Evolutionary conservation across 306 rosid genomes (phyloP).

Genomic region (Lathyrus tuberosus): DNA sequence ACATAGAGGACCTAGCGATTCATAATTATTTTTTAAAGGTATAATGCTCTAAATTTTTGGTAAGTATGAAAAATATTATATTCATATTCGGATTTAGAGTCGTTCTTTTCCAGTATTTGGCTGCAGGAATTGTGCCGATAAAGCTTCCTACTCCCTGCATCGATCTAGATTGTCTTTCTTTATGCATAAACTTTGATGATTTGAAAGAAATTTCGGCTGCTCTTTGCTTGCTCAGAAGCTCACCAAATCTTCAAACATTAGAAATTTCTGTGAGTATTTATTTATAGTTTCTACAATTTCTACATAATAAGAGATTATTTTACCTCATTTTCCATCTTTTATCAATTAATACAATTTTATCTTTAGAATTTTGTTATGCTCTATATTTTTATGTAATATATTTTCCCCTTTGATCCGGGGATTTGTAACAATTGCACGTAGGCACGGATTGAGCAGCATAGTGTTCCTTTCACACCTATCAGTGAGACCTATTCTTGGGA

Average conservation of each 20-base stretch:
- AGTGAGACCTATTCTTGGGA: constrained; percentile 18
- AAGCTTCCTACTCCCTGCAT: not conserved
- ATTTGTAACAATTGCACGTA: constrained; percentile 21
- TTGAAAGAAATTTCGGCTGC: not conserved
- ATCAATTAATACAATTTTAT: not conserved
- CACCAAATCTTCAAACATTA: constrained; percentile 43
- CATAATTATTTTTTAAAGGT: not conserved
- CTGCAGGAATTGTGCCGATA: not conserved
- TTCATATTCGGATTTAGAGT: too few relatives aligned
- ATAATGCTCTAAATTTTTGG: not conserved
- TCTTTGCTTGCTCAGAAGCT: not conserved
- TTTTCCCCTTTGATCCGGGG: not conserved
- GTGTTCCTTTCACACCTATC: not conserved
- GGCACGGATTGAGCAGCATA: constrained; percentile 32
- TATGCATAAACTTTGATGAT: not conserved
- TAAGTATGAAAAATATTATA: too few relatives aligned
- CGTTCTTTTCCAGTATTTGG: not conserved
- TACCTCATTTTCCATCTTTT: too few relatives aligned
- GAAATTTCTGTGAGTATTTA: constrained; percentile 55
- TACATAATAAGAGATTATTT: too few relatives aligned
- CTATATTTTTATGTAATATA: too few relatives aligned
- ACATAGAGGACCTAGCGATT: not conserved
- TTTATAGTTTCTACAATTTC: not conserved
- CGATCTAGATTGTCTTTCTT: not conserved
- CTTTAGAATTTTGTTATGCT: not conserved